These are phyloP conservation scores for Metarhizium brunneum DNA, from an alignment of 2,329 filamentous ascomycete species.

Conservation along the genomic window DNA sequence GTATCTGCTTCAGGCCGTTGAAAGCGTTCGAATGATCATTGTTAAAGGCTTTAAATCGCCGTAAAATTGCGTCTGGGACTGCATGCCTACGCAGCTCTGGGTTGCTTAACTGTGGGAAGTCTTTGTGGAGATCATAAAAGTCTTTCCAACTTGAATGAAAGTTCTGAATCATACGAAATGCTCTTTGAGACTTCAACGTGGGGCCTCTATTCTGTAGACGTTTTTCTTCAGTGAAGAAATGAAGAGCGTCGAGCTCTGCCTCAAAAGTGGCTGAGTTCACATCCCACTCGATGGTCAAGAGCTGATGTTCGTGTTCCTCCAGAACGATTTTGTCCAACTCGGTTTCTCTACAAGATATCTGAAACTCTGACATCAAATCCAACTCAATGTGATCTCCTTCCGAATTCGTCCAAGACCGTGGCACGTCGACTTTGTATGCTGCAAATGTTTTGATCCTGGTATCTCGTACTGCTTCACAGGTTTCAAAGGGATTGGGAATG, in stretches of 20 bases:
- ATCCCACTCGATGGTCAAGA: constrained; percentile 20
- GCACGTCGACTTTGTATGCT: constrained; percentile 25
- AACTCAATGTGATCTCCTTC: constrained; percentile 16
- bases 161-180: constrained; percentile 23
- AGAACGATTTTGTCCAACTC: constrained; percentile 11
- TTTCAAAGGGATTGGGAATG: constrained; percentile 22
- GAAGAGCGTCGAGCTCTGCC: constrained; percentile 22
- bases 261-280: constrained; percentile 19
- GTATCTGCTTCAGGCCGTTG: constrained; percentile 23
- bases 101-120: constrained; percentile 25
- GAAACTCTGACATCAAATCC: constrained; percentile 55
- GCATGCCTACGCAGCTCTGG: constrained; percentile 9
- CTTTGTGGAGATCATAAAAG: constrained; percentile 14
- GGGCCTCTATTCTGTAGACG: constrained; percentile 11
- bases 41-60: constrained; percentile 25
- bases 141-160: constrained; percentile 16
- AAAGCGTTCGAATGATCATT: constrained; percentile 28
- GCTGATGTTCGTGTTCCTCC: constrained; percentile 9
- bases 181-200: constrained; percentile 13
- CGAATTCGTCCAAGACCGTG: constrained; percentile 17
- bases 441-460: constrained; percentile 14
- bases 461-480: constrained; percentile 4
- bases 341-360: constrained; percentile 39
- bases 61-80: constrained; percentile 16
- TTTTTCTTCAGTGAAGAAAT: constrained; percentile 14